A percentile compares a stretch with the other conserved stretches of the same genome.
Evolutionary conservation across 75 land plant genomes (phyloP).

Genomic region (Cunninghamia lanceolata): DNA sequence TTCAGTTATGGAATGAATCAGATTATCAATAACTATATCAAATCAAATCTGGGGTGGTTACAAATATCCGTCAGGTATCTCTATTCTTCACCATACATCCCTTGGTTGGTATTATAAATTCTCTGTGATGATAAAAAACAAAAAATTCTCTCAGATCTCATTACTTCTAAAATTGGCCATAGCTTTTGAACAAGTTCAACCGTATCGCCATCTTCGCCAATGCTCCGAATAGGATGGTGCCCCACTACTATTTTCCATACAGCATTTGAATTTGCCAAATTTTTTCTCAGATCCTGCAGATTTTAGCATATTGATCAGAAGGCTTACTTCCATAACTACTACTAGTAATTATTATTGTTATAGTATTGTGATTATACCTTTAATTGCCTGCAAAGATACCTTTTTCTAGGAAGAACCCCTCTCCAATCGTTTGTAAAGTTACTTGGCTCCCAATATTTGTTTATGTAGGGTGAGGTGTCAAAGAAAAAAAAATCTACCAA

Average conservation of each 20-base stretch:
- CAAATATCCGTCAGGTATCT: no score
- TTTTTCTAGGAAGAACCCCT: slow-evolving; percentile 15
- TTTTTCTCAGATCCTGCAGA: slow-evolving; percentile 8
- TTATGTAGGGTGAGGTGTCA: slow-evolving; percentile 39
- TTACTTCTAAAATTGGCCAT: slow-evolving; percentile 18
- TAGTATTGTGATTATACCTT: slow-evolving; percentile 25
- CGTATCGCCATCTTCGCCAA: slow-evolving; percentile 15
- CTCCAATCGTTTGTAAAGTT: no score
- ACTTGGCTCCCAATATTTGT: not conserved
- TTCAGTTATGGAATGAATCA: not conserved
- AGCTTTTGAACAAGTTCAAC: slow-evolving; percentile 13
- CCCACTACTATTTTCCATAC: slow-evolving; percentile 28
- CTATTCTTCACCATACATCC: no score
- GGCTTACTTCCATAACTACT: not conserved
- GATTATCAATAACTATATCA: no score
- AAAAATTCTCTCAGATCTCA: not conserved
- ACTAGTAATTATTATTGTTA: not conserved
- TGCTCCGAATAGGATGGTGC: slow-evolving; percentile 20
- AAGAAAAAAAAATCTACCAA: slow-evolving; percentile 41
- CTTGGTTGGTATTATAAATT: no score
- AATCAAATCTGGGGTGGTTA: no score
- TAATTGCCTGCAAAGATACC: slow-evolving; percentile 49
- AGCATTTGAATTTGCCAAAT: slow-evolving; percentile 14
- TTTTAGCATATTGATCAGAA: not conserved
- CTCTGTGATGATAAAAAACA: no score